Conservation (phyloP, 768 basidiomycete species). For the Tulasnella sp. region DNA sequence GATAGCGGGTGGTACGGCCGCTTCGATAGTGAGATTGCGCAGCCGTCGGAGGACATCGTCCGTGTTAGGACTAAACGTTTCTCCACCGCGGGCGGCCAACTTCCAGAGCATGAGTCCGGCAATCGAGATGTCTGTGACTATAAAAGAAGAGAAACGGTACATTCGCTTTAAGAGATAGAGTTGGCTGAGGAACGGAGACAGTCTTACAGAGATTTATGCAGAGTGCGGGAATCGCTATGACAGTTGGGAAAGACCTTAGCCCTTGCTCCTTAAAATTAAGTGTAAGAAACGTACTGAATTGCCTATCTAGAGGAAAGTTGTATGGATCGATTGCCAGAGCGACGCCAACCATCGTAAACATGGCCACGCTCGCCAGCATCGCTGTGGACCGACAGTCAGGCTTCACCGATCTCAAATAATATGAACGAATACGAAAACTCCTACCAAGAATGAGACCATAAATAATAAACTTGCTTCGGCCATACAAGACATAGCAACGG, state of each 20-base stretch:
- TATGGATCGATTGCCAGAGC: neutral
- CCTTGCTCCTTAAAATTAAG: too few relatives aligned
- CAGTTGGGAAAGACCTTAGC: neutral
- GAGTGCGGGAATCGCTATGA: constrained; percentile 13
- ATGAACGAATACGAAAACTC: neutral
- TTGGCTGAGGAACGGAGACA: neutral
- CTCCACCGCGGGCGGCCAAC: neutral
- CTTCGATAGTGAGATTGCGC: neutral
- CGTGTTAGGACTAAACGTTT: neutral
- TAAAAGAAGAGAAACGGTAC: neutral
- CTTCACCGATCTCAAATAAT: neutral
- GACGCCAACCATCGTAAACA: constrained; percentile 5
- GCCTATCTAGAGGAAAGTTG: neutral
- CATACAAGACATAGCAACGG: neutral
- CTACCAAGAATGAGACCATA: neutral
- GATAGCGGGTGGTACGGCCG: constrained; percentile 15
- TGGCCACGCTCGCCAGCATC: neutral
- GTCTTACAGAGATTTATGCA: constrained; percentile 6
- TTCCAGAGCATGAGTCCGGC: constrained; percentile 2
- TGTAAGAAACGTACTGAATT: neutral
- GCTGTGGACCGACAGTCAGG: neutral
- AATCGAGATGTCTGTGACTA: constrained; percentile 18
- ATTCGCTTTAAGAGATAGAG: neutral
- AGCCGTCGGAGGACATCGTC: constrained; percentile 1
- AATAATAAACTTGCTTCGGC: neutral